A percentile compares a stretch with the other conserved stretches of the same genome.
These are phyloP conservation scores for Tolypocladium sp. DNA, from an alignment of 2,329 filamentous ascomycete species.

Conservation along the genomic window DNA sequence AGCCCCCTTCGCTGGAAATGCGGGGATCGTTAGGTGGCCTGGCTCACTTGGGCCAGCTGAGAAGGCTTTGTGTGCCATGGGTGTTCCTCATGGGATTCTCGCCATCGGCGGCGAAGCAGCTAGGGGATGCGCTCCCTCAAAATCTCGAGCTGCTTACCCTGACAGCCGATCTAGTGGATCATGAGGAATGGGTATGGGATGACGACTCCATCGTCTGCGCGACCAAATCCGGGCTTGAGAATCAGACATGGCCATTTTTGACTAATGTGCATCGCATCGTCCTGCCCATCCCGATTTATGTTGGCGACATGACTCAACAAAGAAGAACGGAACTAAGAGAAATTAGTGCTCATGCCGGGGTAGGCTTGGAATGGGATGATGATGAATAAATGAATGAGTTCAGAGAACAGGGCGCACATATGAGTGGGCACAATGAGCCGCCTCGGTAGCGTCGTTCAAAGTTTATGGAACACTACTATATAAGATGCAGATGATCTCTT, in stretches of 20 bases:
- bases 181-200: neutral
- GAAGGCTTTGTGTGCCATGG: neutral
- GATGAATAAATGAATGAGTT: neutral
- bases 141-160: neutral
- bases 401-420: no score
- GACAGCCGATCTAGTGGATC: neutral
- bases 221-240: neutral
- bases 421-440: neutral
- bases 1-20: neutral
- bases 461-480: no score
- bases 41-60: neutral
- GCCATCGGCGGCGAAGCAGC: neutral
- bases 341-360: no score
- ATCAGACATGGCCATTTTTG: neutral
- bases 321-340: neutral
- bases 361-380: neutral
- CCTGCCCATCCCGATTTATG: neutral
- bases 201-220: neutral
- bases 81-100: constrained; percentile 2
- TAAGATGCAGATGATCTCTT: no score
- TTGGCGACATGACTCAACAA: neutral
- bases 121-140: neutral
- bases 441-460: no score
- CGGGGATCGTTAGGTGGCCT: neutral
- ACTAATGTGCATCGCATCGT: neutral